Base-by-base conservation (phyloP, 176 grass and related monocot species). In the Ensete ventricosum region DNA sequence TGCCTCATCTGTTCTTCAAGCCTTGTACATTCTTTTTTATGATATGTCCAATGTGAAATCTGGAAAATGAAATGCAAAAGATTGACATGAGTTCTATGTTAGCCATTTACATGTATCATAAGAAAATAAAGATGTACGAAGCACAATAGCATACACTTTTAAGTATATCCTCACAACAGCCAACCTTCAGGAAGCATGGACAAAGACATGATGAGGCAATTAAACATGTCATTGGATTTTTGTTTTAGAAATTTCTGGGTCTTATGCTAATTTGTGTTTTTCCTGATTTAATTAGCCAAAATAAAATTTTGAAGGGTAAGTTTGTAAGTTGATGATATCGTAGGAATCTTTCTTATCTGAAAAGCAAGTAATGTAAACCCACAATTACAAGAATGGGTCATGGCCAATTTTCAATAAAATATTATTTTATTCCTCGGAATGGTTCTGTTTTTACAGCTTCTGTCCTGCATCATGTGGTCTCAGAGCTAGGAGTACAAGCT, bases 1-100 rank as follows among this genome's bases (percentile, higher is more conserved):
- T 22, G 76, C 16, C 69, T 91, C 86, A 98, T 93, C 75, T 98
- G 90, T 70, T 87, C 79, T 72, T 81, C 84, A 72, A 98, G 79
- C 54, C 90, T 93, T 85, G 77, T 29, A 74, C 95, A 98, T 89
- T 98, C 90, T 54, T 91, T 88, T 87, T 89, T 90, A 73, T 98
- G 90, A 69, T 85, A 49, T 54, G 64, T 81, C 95, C 95, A 93
- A 85, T 98, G 95, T 50, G 81, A 54, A 62, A 58, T 79, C 95
- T 98, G 76, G 54, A 85, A 88, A 64, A 20, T 55, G 76, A 73
- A 72, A 50, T 11, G 29, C 14, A 34, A 4, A 50, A n/a, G n/a
- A 50, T 50, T 69, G 29, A 69, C 14, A 50, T n/a, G 4, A 13
- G 8, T 69, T 50, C 34, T 69, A n/a, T n/a, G 11, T 27, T 69